Evolutionary conservation across 768 basidiomycete species (phyloP).

Genomic region (Kwoniella heveanensis): DNA sequence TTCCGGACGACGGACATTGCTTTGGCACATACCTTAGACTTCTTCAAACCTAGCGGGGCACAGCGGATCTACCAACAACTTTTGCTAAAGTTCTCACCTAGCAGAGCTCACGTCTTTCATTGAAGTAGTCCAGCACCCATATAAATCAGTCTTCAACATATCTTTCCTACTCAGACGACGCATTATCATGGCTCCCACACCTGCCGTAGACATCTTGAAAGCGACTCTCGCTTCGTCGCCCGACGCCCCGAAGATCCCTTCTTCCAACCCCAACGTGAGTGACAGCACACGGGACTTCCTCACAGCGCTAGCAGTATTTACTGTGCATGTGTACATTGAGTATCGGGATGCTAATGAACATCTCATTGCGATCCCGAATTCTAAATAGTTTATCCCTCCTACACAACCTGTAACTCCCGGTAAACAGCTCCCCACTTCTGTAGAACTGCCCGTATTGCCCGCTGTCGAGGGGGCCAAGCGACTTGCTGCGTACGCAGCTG

Average conservation of each 20-base stretch:
- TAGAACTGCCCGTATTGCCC: constrained; percentile 41
- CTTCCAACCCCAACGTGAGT: constrained; percentile 14
- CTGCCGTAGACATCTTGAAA: constrained; percentile 14
- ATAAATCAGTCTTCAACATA: not conserved
- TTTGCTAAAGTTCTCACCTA: too few relatives aligned
- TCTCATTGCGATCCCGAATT: too few relatives aligned
- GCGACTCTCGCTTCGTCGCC: constrained; percentile 4
- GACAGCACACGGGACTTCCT: too few relatives aligned
- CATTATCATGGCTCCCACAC: constrained; percentile 10
- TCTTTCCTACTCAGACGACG: not conserved
- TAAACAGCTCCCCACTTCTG: constrained; percentile 44
- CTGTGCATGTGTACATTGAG: too few relatives aligned
- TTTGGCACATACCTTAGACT: not conserved
- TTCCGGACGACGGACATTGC: not conserved
- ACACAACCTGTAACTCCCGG: constrained; percentile 37
- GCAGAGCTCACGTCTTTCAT: too few relatives aligned
- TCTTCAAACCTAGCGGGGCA: too few relatives aligned
- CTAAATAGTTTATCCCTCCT: constrained; percentile 45
- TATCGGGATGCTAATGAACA: too few relatives aligned
- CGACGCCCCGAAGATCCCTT: constrained; percentile 5
- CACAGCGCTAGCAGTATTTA: too few relatives aligned
- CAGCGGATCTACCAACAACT: too few relatives aligned
- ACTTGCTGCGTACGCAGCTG: constrained; percentile 90
- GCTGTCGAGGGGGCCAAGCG: constrained; percentile 79
- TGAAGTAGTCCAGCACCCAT: too few relatives aligned